Base-by-base conservation (phyloP, 106 monocot species). In the Triglochin maritima region DNA sequence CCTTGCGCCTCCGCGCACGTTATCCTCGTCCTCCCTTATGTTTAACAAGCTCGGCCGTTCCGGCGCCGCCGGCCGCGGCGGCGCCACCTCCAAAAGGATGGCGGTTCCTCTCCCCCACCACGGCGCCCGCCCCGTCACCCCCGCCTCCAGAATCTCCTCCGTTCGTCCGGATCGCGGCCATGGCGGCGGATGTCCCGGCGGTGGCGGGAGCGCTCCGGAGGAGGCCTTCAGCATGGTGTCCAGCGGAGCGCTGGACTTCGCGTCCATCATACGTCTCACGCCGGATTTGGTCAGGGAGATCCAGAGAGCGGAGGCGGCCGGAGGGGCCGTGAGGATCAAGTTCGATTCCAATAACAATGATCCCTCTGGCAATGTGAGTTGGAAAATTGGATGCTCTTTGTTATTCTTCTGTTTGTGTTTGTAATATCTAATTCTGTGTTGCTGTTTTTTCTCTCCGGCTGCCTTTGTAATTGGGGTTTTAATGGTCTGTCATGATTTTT, bases 261-360 rank as follows among this genome's bases (percentile, higher is more conserved):
- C 79, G 9, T 85, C 90, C 45, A 96, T 91, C 44, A 84, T 96
- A 43, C 69, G 90, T 15, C 71, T 96, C 4, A 84, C 85, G 11
- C 95, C 95, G 3, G 95, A 87, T 76, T 60, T 96, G 17, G 74
- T 91, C 53, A 86, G 91, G 17, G 95, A 91, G 85, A 96, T 96
- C 70, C 72, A 60, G 74, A 83, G 83, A 0, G 69, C 78, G 9
- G 95, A 96, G 80, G 83, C 81, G 1, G 76, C 72, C 56, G 90
- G 95, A 2, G 83, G 80, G 2, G 63, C 67, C 9, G 90, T 85
- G 0, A 83, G 70, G 77, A 91, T 96, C 63, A 96, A 82, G 72
- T 96, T 96, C 50, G 88, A 83, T 59, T 58, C 90, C 46, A 88
- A 91, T 72, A 49, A 50, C 9, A 77, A 75, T 14, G 85, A 87